These are phyloP conservation scores for Wickerhamomyces sydowiorum DNA, from an alignment of 805 yeast species.

Conservation along the genomic window DNA sequence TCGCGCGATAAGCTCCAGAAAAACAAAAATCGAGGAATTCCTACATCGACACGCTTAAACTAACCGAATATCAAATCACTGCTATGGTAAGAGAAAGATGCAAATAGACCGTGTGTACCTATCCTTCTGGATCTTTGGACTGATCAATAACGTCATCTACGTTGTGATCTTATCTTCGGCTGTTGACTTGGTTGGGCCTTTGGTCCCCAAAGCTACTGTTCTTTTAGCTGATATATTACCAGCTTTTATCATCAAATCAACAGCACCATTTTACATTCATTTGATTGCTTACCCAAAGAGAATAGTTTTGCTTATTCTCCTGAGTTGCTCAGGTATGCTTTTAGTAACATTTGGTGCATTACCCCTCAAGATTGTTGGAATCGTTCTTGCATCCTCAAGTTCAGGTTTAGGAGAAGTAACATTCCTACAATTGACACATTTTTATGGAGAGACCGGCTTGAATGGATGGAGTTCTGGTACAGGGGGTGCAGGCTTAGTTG, in stretches of 20 bases:
- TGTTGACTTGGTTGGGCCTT: slow-evolving; percentile 79
- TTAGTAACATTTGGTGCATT: slow-evolving; percentile 38
- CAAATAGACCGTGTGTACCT: slow-evolving; percentile 25
- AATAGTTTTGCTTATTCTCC: slow-evolving; percentile 43
- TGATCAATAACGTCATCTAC: slow-evolving; percentile 81
- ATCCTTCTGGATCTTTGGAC: slow-evolving; percentile 78
- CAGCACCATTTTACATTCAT: slow-evolving; percentile 79
- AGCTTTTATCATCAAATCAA: slow-evolving; percentile 60
- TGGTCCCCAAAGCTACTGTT: slow-evolving; percentile 80
- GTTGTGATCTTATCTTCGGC: slow-evolving; percentile 93
- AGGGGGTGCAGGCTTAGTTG: slow-evolving; percentile 90
- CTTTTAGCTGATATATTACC: slow-evolving; percentile 85
- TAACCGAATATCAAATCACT: too few relatives aligned
- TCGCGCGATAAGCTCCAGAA: too few relatives aligned
- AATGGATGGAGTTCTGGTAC: slow-evolving; percentile 94
- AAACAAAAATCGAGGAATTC: too few relatives aligned
- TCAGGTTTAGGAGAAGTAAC: slow-evolving; percentile 92
- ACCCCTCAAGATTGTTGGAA: slow-evolving; percentile 51
- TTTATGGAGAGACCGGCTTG: slow-evolving; percentile 52
- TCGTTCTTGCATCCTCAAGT: slow-evolving; percentile 71
- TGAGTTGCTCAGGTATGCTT: slow-evolving; percentile 74
- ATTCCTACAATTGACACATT: slow-evolving; percentile 82
- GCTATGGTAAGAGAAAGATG: neutral
- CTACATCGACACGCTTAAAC: too few relatives aligned
- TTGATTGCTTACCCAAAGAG: slow-evolving; percentile 51